These are phyloP conservation scores for Vaccinium darrowii DNA, from an alignment of 148 eudicot species.

Conservation along the genomic window DNA sequence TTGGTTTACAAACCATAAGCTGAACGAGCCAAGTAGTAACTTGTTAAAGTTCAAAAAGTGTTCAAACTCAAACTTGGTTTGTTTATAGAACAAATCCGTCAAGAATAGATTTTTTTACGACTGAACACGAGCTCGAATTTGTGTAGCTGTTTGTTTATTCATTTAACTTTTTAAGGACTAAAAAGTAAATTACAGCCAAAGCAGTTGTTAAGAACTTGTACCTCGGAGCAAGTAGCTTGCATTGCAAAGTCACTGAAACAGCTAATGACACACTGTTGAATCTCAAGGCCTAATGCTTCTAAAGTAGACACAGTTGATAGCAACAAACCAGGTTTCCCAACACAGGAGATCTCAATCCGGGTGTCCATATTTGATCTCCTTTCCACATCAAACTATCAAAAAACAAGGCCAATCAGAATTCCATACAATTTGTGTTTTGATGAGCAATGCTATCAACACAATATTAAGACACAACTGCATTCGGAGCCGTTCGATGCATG, in stretches of 20 bases:
- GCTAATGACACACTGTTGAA: constrained; percentile 50
- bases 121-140: background rate
- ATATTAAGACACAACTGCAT: too few species aligned
- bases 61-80: background rate
- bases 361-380: constrained; percentile 28
- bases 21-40: background rate
- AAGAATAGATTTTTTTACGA: background rate
- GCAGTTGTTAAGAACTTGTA: background rate
- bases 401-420: background rate
- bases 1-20: background rate
- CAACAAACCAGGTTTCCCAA: constrained; percentile 45
- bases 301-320: constrained; percentile 39
- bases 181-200: background rate
- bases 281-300: constrained; percentile 42
- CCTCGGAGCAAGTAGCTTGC: constrained; percentile 53
- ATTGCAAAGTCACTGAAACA: constrained; percentile 46
- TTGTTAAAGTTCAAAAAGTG: background rate
- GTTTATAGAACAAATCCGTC: too few species aligned
- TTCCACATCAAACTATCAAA: constrained; percentile 42
- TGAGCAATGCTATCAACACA: too few species aligned
- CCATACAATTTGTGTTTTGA: too few species aligned
- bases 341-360: constrained; percentile 36
- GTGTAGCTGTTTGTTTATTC: background rate
- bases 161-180: background rate
- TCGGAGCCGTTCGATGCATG: too few species aligned